Base-by-base conservation (phyloP, 257 asterid genomes). In the Primulina huaijiensis region DNA sequence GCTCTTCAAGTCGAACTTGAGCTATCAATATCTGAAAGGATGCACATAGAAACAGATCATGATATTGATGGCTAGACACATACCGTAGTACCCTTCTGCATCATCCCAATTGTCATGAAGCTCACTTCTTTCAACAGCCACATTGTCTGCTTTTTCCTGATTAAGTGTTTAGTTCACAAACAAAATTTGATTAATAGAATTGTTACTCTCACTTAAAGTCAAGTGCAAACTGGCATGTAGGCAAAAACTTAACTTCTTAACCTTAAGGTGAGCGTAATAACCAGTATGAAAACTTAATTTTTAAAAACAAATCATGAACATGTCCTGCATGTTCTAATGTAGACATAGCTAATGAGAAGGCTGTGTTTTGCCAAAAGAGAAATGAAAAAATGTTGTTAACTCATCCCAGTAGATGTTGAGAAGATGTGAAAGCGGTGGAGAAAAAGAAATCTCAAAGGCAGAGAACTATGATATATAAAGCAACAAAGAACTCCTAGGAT, bases 51-150 rank as follows among this genome's bases (percentile, higher is more conserved):
- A 65, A 38, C 7, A 35, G 19, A 33, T 21, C 21, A 55, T 43
- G 43, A 72, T 52, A 46, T 27, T 74, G 62, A 52, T 20, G 35
- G 53, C 61, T 69, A 38, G 68, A 60, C 20, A 76, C 89, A 77
- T 81, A 92, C 98, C 91, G 62, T 92, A 92, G 78, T 92, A 92
- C 38, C 98, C 98, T 77, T 92, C 98, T 2, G 96, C 86, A 63
- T 92, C 98, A 79, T 92, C 98, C 98, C 98, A 92, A 77, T 92
- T 92, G 78, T 92, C 98, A 80, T 90, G 76, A 9, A 85, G 85
- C 64, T 88, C 95, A 79, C 90, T 82, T 80, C 78, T 88, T 79
- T 92, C 97, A 81, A 88, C 78, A 72, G 96, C 83, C 23, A 76
- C 56, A 16, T 85, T 87, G 72, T 90, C 98, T 35, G 82, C 88